These are phyloP conservation scores for Diplodia intermedia DNA, from an alignment of 2,329 filamentous ascomycete species.

Conservation along the genomic window DNA sequence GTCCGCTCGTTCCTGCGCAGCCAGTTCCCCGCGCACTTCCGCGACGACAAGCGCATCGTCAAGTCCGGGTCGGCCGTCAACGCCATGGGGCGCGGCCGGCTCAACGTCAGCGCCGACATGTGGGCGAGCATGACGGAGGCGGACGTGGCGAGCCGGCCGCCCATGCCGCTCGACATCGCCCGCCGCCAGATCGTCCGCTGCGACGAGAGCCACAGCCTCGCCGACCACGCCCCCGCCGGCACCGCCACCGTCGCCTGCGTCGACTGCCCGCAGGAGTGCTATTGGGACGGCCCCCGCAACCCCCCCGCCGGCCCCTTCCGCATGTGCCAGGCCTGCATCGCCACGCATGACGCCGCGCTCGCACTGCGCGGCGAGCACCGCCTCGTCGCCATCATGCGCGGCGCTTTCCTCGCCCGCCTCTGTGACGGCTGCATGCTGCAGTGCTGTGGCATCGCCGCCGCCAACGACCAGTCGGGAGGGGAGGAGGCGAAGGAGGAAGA, in stretches of 20 bases:
- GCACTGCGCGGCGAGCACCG: too few species aligned
- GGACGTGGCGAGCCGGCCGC: background rate
- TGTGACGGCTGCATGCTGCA: background rate
- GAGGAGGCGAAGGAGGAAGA: too few species aligned
- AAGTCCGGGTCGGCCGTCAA: background rate
- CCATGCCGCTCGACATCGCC: background rate
- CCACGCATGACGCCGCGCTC: background rate
- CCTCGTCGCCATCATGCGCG: background rate
- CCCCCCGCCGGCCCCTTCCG: too few species aligned
- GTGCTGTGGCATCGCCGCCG: too few species aligned
- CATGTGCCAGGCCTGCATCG: constrained; percentile 14
- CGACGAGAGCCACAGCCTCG: constrained; percentile 13
- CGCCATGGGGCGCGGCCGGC: background rate
- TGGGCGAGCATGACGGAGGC: background rate
- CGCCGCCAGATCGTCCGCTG: constrained; percentile 7
- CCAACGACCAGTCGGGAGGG: too few species aligned
- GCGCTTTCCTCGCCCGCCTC: background rate
- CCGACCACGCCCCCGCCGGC: background rate
- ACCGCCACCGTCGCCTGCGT: background rate
- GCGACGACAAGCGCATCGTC: background rate
- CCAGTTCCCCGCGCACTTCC: background rate
- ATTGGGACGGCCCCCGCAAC: too few species aligned
- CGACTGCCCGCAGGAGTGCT: background rate
- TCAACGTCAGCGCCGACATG: background rate
- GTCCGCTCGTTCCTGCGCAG: background rate